These are phyloP conservation scores for Candida tunisiensis DNA, from an alignment of 1,139 yeast species.

Conservation along the genomic window DNA sequence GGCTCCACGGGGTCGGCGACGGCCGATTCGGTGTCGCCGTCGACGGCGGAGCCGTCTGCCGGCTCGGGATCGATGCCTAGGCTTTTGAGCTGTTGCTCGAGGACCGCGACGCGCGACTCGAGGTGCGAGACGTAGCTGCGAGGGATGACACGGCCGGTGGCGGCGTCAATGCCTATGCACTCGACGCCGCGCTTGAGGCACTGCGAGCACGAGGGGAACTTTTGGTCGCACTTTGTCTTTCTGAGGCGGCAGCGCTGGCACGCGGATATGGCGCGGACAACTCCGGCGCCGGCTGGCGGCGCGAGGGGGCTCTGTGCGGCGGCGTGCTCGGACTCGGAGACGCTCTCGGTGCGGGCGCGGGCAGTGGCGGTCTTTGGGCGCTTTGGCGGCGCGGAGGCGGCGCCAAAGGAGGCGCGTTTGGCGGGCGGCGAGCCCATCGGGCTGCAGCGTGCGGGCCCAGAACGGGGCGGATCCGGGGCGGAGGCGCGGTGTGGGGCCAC, in stretches of 20 bases:
- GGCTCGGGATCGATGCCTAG: conserved; percentile 22
- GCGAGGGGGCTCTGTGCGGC: too few species aligned
- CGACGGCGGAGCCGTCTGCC: conserved; percentile 1
- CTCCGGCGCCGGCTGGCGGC: too few species aligned
- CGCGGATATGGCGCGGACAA: conserved; percentile 50
- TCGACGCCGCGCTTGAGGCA: conserved; percentile 54
- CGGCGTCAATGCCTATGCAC: conserved; percentile 75
- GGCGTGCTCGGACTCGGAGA: too few species aligned
- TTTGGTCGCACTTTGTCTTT: conserved; percentile 72
- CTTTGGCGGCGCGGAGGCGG: too few species aligned
- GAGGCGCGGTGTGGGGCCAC: too few species aligned
- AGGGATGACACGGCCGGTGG: conserved; percentile 76
- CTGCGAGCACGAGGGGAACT: conserved; percentile 59
- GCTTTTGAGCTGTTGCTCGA: conserved; percentile 33
- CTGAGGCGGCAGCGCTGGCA: conserved; percentile 70
- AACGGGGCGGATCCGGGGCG: too few species aligned
- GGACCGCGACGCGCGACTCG: conserved; percentile 41
- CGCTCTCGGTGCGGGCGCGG: too few species aligned
- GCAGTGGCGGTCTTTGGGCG: too few species aligned
- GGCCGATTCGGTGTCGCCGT: conserved; percentile 1
- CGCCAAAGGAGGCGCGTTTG: too few species aligned
- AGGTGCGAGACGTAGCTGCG: conserved; percentile 61
- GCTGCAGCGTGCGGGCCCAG: too few species aligned
- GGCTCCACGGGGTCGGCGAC: background rate
- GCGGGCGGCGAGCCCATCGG: too few species aligned